phyloP scores from a whole-genome alignment of 768 basidiomycete species.

The Termitomyces sp. region DNA sequence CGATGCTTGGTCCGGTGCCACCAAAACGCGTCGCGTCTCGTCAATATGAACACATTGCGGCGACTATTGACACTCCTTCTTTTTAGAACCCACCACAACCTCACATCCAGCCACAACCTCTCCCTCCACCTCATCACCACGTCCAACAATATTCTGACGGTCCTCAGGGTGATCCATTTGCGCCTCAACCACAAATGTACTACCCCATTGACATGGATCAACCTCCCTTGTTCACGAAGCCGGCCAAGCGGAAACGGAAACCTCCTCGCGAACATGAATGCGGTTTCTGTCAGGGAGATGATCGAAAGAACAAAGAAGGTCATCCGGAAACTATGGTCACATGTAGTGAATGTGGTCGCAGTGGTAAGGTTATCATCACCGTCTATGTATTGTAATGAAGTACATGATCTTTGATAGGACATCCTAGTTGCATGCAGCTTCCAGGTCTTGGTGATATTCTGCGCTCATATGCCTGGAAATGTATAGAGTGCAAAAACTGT shows the following conservation, averaged over 20 bases:
- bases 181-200: conserved; percentile 58
- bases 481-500: conserved; percentile 90
- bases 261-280: conserved; percentile 61
- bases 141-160: conserved; percentile 62
- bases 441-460: conserved; percentile 56
- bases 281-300: conserved; percentile 73
- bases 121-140: conserved; percentile 27
- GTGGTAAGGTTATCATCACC: conserved; percentile 48
- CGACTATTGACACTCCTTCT: conserved; percentile 21
- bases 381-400: neutral
- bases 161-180: conserved; percentile 82
- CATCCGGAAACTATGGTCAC: conserved; percentile 68
- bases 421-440: conserved; percentile 82
- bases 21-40: conserved; percentile 73
- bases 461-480: conserved; percentile 78
- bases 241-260: conserved; percentile 43
- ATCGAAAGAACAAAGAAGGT: conserved; percentile 52
- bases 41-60: conserved; percentile 24
- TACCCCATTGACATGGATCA: conserved; percentile 44
- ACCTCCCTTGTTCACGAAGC: conserved; percentile 38
- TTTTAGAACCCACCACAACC: conserved; percentile 24
- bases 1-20: conserved; percentile 21
- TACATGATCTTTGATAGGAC: conserved; percentile 44
- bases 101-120: conserved; percentile 19
- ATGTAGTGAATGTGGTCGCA: conserved; percentile 80